phyloP scores from a whole-genome alignment of 805 yeast genomes.

The Starmera pachycereana region DNA sequence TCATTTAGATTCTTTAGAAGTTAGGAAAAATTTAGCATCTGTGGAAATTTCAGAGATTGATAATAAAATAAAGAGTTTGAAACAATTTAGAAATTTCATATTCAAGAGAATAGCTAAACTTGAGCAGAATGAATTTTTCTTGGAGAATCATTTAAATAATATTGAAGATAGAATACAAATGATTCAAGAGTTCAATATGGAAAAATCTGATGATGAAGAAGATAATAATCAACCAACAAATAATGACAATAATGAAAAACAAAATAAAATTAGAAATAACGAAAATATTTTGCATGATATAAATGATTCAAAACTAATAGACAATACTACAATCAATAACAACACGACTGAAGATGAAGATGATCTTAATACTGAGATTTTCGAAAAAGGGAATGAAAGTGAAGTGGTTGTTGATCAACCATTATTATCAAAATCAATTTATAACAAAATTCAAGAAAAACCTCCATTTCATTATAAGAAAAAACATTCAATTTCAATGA shows the following conservation, averaged over 20 bases:
- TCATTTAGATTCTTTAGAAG: slow-evolving; percentile 43
- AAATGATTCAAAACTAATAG: slow-evolving; percentile 4
- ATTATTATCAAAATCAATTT: slow-evolving; percentile 32
- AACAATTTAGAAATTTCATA: slow-evolving; percentile 38
- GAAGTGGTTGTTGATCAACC: slow-evolving; percentile 15
- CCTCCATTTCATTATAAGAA: slow-evolving; percentile 21
- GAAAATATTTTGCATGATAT: slow-evolving; percentile 2
- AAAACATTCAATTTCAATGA: slow-evolving; percentile 7
- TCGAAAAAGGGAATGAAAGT: slow-evolving; percentile 3
- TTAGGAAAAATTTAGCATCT: slow-evolving; percentile 55
- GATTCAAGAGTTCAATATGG: slow-evolving; percentile 29
- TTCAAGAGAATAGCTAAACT: slow-evolving; percentile 49
- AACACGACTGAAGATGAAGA: slow-evolving; percentile 7
- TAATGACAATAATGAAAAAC: slow-evolving; percentile 2
- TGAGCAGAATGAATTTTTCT: slow-evolving; percentile 48
- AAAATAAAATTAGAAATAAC: slow-evolving; percentile 1
- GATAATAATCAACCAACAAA: slow-evolving; percentile 1
- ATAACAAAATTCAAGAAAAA: slow-evolving; percentile 29
- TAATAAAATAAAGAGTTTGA: slow-evolving; percentile 39
- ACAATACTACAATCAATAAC: slow-evolving; percentile 7
- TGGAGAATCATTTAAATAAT: slow-evolving; percentile 38
- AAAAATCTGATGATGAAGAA: slow-evolving; percentile 16
- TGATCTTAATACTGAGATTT: slow-evolving; percentile 9
- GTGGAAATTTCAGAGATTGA: slow-evolving; percentile 59
- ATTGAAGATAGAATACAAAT: slow-evolving; percentile 34